Evolutionary conservation across 2,329 filamentous ascomycete species (phyloP).

Genomic region (Colletotrichum graminicola): DNA sequence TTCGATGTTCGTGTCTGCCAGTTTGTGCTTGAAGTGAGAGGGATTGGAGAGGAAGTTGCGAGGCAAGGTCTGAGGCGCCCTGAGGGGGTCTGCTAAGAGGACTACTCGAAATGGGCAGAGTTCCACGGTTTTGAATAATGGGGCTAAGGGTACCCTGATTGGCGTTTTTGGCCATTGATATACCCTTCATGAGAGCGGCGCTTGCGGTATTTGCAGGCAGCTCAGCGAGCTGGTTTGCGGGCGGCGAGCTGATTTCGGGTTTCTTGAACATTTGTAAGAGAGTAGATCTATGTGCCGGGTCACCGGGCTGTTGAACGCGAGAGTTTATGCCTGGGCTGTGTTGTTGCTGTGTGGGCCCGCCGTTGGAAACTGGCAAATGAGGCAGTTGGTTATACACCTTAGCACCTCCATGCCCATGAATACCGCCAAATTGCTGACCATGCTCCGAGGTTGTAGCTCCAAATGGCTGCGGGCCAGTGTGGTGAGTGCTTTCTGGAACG

Average conservation of each 20-base stretch:
- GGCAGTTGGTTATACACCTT: constrained; percentile 7
- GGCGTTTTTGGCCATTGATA: constrained; percentile 9
- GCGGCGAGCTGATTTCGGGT: constrained; percentile 44
- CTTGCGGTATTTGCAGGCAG: constrained; percentile 36
- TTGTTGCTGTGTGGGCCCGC: constrained; percentile 1
- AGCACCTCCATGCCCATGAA: constrained; percentile 9
- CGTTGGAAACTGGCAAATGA: not conserved
- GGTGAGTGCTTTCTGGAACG: constrained; percentile 5
- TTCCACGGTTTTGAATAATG: constrained; percentile 18
- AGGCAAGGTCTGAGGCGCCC: constrained; percentile 8
- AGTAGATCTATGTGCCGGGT: constrained; percentile 57
- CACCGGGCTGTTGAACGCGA: constrained; percentile 48
- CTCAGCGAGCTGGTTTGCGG: constrained; percentile 25
- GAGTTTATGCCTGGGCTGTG: constrained; percentile 21
- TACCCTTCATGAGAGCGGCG: constrained; percentile 31
- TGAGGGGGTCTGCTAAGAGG: constrained; percentile 37
- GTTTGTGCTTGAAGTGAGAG: constrained; percentile 29
- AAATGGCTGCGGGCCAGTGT: not conserved
- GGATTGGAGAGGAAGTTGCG: constrained; percentile 22
- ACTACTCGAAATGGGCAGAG: constrained; percentile 36
- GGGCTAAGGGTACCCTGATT: constrained; percentile 16
- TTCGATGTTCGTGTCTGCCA: constrained; percentile 9
- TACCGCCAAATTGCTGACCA: not conserved
- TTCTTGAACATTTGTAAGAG: constrained; percentile 69
- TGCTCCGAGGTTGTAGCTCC: not conserved